These are phyloP conservation scores for Nepenthes alata DNA, from an alignment of 179 eudicot genomes.

Conservation along the genomic window DNA sequence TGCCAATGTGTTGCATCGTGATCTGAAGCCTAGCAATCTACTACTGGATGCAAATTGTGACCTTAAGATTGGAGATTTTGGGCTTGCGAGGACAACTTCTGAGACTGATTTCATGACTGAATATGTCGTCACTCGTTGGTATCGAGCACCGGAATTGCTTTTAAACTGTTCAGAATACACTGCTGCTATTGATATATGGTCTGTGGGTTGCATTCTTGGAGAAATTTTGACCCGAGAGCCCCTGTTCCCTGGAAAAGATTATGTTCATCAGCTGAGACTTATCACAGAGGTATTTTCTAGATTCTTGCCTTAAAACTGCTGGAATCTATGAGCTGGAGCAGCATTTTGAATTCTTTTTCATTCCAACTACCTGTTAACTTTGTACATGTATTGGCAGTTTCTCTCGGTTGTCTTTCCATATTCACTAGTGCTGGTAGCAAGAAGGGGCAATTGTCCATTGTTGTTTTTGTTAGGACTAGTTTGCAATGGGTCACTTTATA, in stretches of 20 bases:
- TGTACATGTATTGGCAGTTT: too few relatives aligned
- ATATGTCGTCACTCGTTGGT: slow-evolving; percentile 98
- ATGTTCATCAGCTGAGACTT: slow-evolving; percentile 89
- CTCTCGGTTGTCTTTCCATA: too few relatives aligned
- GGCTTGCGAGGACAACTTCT: slow-evolving; percentile 92
- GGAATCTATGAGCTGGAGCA: neutral
- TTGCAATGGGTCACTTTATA: too few relatives aligned
- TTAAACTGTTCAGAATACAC: slow-evolving; percentile 94
- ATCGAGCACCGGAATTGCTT: slow-evolving; percentile 90
- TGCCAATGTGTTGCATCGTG: slow-evolving; percentile 93
- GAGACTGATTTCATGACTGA: slow-evolving; percentile 99
- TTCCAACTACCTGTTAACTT: too few relatives aligned
- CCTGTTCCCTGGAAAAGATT: slow-evolving; percentile 87
- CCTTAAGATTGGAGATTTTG: slow-evolving; percentile 91
- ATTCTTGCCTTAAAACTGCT: neutral
- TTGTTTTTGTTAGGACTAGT: too few relatives aligned
- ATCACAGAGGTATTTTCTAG: slow-evolving; percentile 67
- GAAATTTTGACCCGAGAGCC: slow-evolving; percentile 84
- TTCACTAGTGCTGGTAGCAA: too few relatives aligned
- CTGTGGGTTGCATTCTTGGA: slow-evolving; percentile 95
- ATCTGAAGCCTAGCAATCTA: slow-evolving; percentile 90
- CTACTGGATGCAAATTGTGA: slow-evolving; percentile 86
- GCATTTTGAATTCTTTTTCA: neutral
- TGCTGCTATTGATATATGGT: slow-evolving; percentile 95
- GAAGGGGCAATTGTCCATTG: too few relatives aligned